Conservation (phyloP, 2,329 filamentous ascomycete genomes). For the Cladosporium oxysporum region DNA sequence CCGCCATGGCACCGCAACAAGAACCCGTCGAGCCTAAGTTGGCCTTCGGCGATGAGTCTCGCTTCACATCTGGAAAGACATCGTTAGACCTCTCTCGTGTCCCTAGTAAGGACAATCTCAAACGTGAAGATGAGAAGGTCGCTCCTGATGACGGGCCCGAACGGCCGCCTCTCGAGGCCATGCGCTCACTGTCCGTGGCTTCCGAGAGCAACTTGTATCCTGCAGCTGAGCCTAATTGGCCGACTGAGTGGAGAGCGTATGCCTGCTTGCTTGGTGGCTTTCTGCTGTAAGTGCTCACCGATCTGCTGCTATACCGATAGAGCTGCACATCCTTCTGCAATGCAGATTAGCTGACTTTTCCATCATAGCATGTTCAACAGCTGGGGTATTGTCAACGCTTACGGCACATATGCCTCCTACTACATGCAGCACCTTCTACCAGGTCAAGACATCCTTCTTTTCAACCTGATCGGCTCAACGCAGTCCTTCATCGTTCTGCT, state of each 20-base stretch:
- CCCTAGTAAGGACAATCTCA: conserved; percentile 12
- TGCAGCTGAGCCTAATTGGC: conserved; percentile 45
- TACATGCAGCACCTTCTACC: conserved; percentile 50
- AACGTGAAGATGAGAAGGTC: conserved; percentile 4
- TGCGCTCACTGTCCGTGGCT: conserved; percentile 19
- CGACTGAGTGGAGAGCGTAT: conserved; percentile 48
- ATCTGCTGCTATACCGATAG: neutral
- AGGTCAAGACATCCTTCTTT: conserved; percentile 41
- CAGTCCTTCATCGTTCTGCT: conserved; percentile 50
- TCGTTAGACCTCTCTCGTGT: conserved; percentile 15
- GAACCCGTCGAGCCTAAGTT: conserved; percentile 16
- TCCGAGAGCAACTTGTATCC: conserved; percentile 2
- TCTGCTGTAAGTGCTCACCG: conserved; percentile 38
- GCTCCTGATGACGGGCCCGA: conserved; percentile 2
- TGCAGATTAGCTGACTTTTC: conserved; percentile 2
- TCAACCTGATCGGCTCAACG: conserved; percentile 52
- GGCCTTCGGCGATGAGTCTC: conserved; percentile 10
- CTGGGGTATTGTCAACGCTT: conserved; percentile 53
- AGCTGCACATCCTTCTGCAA: neutral
- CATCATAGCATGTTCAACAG: conserved; percentile 42
- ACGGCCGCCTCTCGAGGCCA: conserved; percentile 17
- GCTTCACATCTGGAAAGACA: conserved; percentile 15
- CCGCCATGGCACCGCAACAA: conserved; percentile 12
- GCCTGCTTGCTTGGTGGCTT: conserved; percentile 49
- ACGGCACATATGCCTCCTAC: conserved; percentile 53